Conservation (phyloP, 106 monocot species). For the Ottelia alismoides region DNA sequence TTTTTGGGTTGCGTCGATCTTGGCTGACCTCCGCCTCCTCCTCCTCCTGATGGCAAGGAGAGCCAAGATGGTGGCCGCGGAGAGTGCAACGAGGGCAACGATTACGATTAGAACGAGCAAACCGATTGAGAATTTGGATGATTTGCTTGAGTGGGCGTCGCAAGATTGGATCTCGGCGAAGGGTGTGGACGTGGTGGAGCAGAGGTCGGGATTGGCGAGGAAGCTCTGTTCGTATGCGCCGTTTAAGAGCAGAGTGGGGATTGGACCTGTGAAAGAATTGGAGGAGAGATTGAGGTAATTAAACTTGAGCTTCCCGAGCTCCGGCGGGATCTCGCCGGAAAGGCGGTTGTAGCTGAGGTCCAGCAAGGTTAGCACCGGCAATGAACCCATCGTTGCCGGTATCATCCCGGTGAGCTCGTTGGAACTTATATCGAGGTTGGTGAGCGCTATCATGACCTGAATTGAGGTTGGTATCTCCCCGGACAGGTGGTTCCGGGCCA, state of each 20-base stretch:
- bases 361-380: slow-evolving; percentile 39
- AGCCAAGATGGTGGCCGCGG: background rate
- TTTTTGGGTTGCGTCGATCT: slow-evolving; percentile 11
- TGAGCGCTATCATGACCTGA: too few relatives aligned
- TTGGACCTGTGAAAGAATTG: too few relatives aligned
- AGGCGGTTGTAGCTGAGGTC: slow-evolving; percentile 50
- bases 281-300: too few relatives aligned
- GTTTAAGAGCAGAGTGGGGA: slow-evolving; percentile 32
- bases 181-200: slow-evolving; percentile 1
- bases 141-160: background rate
- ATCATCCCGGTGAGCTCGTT: too few relatives aligned
- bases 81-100: slow-evolving; percentile 17
- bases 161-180: slow-evolving; percentile 8
- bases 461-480: too few relatives aligned
- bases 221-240: slow-evolving; percentile 36
- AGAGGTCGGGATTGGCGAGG: slow-evolving; percentile 34
- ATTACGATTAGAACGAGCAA: slow-evolving; percentile 17
- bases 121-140: slow-evolving; percentile 8
- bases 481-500: too few relatives aligned
- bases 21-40: slow-evolving; percentile 9
- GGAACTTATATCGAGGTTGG: too few relatives aligned
- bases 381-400: slow-evolving; percentile 63
- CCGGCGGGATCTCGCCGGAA: slow-evolving; percentile 38
- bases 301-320: too few relatives aligned
- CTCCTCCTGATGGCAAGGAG: slow-evolving; percentile 14